Conservation (phyloP, 148 eudicot genomes). For the Spergularia bocconei region DNA sequence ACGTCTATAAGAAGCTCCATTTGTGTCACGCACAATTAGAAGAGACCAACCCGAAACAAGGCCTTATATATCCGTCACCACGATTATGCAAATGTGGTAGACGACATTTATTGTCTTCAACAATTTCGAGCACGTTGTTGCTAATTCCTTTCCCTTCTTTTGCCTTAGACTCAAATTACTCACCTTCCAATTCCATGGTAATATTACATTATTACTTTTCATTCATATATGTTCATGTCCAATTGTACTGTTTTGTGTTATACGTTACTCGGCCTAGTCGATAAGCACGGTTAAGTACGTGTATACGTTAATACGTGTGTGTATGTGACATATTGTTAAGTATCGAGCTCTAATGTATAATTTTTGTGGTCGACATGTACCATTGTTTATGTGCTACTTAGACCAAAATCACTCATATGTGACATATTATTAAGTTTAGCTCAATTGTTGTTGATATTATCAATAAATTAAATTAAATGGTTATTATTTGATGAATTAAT, state of each 20-base stretch:
- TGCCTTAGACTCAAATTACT: constrained; percentile 27
- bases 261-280: too few relatives aligned
- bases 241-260: too few relatives aligned
- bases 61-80: background rate
- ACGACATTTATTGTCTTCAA: constrained; percentile 34
- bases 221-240: background rate
- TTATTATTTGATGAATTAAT: constrained; percentile 1
- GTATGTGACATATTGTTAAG: too few relatives aligned
- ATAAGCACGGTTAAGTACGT: too few relatives aligned
- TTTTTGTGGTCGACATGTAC: too few relatives aligned
- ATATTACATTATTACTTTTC: background rate
- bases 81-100: constrained; percentile 52
- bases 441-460: background rate
- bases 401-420: too few relatives aligned
- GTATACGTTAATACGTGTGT: too few relatives aligned
- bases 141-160: constrained; percentile 25
- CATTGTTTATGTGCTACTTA: background rate
- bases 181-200: constrained; percentile 34
- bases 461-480: background rate
- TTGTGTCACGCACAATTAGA: background rate
- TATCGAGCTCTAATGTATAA: too few relatives aligned
- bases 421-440: too few relatives aligned
- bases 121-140: constrained; percentile 26
- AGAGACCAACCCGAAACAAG: background rate
- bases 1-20: constrained; percentile 1